A percentile compares a stretch with the other conserved stretches of the same genome.
Evolutionary conservation across 768 basidiomycete species (phyloP).

Genomic region (Auricularia auricula-judae): DNA sequence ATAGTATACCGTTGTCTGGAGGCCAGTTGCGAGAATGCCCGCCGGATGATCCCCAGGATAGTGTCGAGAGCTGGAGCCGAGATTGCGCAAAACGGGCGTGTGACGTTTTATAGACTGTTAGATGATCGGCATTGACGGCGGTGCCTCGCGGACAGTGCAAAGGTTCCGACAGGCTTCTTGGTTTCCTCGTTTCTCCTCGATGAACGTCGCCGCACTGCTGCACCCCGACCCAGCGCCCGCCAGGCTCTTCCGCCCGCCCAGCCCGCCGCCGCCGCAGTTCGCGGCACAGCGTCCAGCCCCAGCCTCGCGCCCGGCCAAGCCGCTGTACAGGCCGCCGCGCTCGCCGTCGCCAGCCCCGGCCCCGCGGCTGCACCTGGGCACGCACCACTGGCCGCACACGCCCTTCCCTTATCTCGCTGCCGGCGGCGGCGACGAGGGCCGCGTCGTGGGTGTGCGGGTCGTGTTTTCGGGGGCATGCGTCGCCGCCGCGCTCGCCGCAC

Average conservation of each 20-base stretch:
- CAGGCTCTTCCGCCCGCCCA: neutral
- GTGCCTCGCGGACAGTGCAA: neutral
- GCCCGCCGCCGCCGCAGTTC: neutral
- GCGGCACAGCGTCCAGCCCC: neutral
- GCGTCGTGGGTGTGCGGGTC: neutral
- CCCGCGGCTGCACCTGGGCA: slow-evolving; percentile 1
- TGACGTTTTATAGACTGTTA: neutral
- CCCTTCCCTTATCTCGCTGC: slow-evolving; percentile 2
- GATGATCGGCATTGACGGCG: neutral
- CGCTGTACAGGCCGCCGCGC: neutral
- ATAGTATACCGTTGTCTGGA: neutral
- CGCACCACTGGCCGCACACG: neutral
- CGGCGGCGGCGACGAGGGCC: neutral
- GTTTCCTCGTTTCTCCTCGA: neutral
- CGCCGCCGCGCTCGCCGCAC: neutral
- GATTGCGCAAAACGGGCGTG: neutral
- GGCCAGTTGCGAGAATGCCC: too few species aligned
- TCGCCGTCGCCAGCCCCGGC: neutral
- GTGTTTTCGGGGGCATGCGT: neutral
- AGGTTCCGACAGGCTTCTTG: neutral
- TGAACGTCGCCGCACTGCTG: slow-evolving; percentile 2
- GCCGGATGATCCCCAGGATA: neutral
- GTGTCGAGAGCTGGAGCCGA: neutral
- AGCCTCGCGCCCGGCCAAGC: neutral
- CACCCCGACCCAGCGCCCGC: neutral